Conservation (phyloP, 2,329 filamentous ascomycete genomes). For the Diaporthe sp. region DNA sequence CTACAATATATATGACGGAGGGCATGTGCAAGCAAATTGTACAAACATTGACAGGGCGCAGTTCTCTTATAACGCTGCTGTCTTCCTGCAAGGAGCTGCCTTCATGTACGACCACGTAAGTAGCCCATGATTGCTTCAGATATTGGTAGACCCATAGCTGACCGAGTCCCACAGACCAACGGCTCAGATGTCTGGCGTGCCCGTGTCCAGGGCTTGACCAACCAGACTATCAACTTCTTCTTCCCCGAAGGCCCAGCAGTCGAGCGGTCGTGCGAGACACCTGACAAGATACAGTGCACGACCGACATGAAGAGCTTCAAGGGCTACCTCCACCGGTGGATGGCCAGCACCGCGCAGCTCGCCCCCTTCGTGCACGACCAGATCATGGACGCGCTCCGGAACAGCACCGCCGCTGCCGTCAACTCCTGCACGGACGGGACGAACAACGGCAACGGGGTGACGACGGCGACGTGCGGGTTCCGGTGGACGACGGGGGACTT, state of each 20-base stretch:
- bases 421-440: constrained; percentile 53
- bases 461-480: constrained; percentile 63
- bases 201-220: constrained; percentile 63
- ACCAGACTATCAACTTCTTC: constrained; percentile 52
- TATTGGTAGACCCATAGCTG: neutral
- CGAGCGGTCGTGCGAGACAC: constrained; percentile 68
- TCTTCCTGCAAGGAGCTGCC: constrained; percentile 71
- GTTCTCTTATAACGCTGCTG: constrained; percentile 73
- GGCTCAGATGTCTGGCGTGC: constrained; percentile 65
- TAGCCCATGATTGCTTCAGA: constrained; percentile 7
- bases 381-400: constrained; percentile 60
- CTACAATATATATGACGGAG: constrained; percentile 74
- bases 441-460: constrained; percentile 47
- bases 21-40: constrained; percentile 66
- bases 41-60: constrained; percentile 68
- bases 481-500: constrained; percentile 61
- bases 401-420: constrained; percentile 63
- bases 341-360: constrained; percentile 63
- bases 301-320: constrained; percentile 73
- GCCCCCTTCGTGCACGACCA: constrained; percentile 60
- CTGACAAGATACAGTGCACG: constrained; percentile 63
- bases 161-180: constrained; percentile 55
- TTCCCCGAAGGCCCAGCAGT: constrained; percentile 56
- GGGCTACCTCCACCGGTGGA: constrained; percentile 66
- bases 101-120: constrained; percentile 74